phyloP scores from a whole-genome alignment of 2,329 filamentous ascomycete genomes.

The Talaromyces sp. region DNA sequence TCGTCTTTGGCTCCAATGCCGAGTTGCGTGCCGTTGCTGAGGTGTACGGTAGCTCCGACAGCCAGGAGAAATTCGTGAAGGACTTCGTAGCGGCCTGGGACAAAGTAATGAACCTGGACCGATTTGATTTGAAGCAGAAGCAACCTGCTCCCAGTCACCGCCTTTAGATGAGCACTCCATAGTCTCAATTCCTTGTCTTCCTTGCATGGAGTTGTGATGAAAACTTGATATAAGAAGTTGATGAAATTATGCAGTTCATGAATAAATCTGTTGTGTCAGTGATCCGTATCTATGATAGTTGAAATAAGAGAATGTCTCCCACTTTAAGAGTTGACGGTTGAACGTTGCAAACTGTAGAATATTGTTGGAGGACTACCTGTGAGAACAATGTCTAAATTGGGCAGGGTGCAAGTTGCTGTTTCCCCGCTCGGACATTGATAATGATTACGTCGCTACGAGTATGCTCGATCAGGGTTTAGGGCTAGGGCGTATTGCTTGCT shows the following conservation, averaged over 20 bases:
- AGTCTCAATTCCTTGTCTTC: background rate
- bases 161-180: background rate
- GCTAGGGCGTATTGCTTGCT: background rate
- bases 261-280: background rate
- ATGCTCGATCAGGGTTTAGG: background rate
- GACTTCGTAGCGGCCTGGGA: constrained; percentile 70
- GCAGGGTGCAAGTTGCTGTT: background rate
- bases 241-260: background rate
- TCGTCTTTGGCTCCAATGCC: constrained; percentile 69
- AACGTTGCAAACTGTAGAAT: background rate
- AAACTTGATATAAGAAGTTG: background rate
- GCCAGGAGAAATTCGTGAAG: constrained; percentile 61
- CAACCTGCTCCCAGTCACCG: background rate
- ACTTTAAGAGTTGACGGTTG: background rate
- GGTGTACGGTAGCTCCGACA: constrained; percentile 62
- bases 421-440: background rate
- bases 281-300: background rate
- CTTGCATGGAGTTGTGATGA: background rate
- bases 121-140: constrained; percentile 55
- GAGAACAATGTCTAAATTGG: no score
- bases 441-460: background rate
- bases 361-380: no score
- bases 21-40: constrained; percentile 69
- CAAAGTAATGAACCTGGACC: constrained; percentile 71
- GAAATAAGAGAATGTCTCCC: background rate